Conservation (phyloP, 176 grass and related monocot genomes). For the Avena sativa region DNA sequence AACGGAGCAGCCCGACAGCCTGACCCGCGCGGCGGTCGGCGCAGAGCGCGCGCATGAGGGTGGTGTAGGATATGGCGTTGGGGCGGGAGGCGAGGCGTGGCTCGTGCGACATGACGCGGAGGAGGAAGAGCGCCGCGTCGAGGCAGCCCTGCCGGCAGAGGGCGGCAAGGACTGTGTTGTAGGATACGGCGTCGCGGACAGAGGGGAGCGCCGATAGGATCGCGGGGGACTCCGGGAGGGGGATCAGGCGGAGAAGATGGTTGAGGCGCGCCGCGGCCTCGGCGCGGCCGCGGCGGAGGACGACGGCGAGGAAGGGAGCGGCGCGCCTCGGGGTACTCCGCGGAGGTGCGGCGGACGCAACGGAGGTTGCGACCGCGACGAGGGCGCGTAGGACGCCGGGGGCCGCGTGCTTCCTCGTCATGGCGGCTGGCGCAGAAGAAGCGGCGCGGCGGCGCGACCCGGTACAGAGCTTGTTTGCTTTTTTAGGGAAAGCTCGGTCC, state of each 20-base stretch:
- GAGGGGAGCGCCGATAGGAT: slow-evolving; percentile 54
- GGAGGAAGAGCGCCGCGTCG: slow-evolving; percentile 42
- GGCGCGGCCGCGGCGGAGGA: slow-evolving; percentile 39
- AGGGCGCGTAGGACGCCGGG: slow-evolving; percentile 22
- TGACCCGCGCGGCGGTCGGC: slow-evolving; percentile 27
- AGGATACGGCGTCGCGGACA: slow-evolving; percentile 56
- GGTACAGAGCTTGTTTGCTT: neutral
- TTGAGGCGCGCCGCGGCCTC: slow-evolving; percentile 44
- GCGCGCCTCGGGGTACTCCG: neutral
- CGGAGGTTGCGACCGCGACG: neutral
- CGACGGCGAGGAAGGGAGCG: slow-evolving; percentile 43
- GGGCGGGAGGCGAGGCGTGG: slow-evolving; percentile 18
- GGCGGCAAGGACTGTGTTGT: slow-evolving; percentile 60
- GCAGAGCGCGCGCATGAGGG: slow-evolving; percentile 58
- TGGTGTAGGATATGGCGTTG: slow-evolving; percentile 49
- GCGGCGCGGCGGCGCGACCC: slow-evolving; percentile 16
- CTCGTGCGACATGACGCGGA: slow-evolving; percentile 52
- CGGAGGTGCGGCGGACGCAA: neutral
- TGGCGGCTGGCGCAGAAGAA: slow-evolving; percentile 18
- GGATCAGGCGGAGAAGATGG: slow-evolving; percentile 41
- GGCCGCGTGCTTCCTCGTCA: slow-evolving; percentile 37
- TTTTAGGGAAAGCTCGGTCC: neutral
- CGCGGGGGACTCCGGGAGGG: neutral
- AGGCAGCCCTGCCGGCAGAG: slow-evolving; percentile 51
- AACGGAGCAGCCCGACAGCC: slow-evolving; percentile 47